Conservation (phyloP, 2,329 filamentous ascomycete species). For the Coleophoma eucalyptorum region DNA sequence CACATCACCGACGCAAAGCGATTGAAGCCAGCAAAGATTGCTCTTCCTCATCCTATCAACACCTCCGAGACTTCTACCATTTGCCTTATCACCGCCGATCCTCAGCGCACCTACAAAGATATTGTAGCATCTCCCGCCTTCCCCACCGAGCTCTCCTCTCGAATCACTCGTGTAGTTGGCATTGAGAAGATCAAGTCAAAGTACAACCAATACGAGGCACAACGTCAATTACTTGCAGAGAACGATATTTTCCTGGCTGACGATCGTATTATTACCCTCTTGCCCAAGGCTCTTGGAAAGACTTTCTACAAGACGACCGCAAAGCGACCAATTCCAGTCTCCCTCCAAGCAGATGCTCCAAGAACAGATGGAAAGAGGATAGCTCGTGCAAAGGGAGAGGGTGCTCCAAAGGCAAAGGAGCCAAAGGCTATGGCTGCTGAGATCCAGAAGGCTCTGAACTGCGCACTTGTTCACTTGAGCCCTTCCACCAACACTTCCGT, state of each 20-base stretch:
- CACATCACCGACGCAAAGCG: slow-evolving; percentile 69
- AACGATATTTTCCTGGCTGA: slow-evolving; percentile 95
- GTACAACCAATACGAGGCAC: slow-evolving; percentile 84
- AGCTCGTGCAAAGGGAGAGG: slow-evolving; percentile 49
- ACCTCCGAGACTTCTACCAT: slow-evolving; percentile 63
- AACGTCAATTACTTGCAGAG: slow-evolving; percentile 77
- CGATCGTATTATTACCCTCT: slow-evolving; percentile 71
- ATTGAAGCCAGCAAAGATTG: slow-evolving; percentile 80
- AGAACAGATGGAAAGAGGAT: slow-evolving; percentile 57
- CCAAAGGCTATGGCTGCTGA: slow-evolving; percentile 66
- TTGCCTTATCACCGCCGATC: slow-evolving; percentile 80
- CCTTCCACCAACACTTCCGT: slow-evolving; percentile 78
- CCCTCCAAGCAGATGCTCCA: slow-evolving; percentile 58
- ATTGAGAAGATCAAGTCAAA: slow-evolving; percentile 82
- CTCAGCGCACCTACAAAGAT: slow-evolving; percentile 87
- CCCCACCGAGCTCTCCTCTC: slow-evolving; percentile 60
- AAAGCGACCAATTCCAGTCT: slow-evolving; percentile 85
- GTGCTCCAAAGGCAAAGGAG: slow-evolving; percentile 33
- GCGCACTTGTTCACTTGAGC: slow-evolving; percentile 77
- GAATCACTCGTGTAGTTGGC: slow-evolving; percentile 75
- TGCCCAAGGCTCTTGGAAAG: slow-evolving; percentile 82
- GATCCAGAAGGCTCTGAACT: slow-evolving; percentile 71
- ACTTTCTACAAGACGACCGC: slow-evolving; percentile 80
- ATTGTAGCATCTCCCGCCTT: slow-evolving; percentile 72
- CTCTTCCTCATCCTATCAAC: slow-evolving; percentile 73